Evolutionary conservation across 139 green algal genomes (phyloP), one percentile per base, ranked within the genome.

Genomic region (Edaphochlamys debaryana): DNA sequence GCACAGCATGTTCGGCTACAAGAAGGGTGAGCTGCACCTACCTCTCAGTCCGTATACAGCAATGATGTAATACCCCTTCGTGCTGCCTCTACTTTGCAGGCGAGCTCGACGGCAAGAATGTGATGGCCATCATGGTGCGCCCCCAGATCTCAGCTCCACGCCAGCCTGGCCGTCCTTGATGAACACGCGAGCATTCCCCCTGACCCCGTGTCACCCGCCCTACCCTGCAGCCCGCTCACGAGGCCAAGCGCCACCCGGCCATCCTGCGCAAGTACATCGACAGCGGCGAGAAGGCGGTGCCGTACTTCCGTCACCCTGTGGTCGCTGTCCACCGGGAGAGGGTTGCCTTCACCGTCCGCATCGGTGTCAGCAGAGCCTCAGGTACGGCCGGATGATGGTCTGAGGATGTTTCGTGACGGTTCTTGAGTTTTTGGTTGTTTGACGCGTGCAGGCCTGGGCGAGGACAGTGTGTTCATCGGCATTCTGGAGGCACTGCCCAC

Each of bases 1-100:
- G n/a, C n/a, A n/a, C n/a, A n/a, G n/a, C n/a, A 62, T 82, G 60
- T 82, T 82, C 37, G 75, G 75, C 27, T 82, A 82, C 75, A 48
- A 45, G 30, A 82, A 82, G 52, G 75, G 75, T 82, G 50, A 63
- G 54, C 48, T 54, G 11, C 48, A 15, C 48, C 15, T 54, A 54
- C 48, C 15, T 54, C 54, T 63, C 54, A 5, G 20, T 30, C 4
- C 23, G 56, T 64, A 22, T 64, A 64, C 11, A 32, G 56, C 48
- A 54, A 54, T 54, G 11, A 54, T 15, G 11, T 54, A 15, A 54
- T 23, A 23, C 48, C 11, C 48, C 48, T 54, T 15, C 11, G 15
- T n/a, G 19, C 17, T 27, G 23, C 17, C n/a, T 11, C 5, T 38
- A 37, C 7, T 32, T 71, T 13, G 13, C 62, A 82, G 75, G 75